These are phyloP conservation scores for Candida sp. DNA, from an alignment of 1,139 yeast species.

Conservation along the genomic window DNA sequence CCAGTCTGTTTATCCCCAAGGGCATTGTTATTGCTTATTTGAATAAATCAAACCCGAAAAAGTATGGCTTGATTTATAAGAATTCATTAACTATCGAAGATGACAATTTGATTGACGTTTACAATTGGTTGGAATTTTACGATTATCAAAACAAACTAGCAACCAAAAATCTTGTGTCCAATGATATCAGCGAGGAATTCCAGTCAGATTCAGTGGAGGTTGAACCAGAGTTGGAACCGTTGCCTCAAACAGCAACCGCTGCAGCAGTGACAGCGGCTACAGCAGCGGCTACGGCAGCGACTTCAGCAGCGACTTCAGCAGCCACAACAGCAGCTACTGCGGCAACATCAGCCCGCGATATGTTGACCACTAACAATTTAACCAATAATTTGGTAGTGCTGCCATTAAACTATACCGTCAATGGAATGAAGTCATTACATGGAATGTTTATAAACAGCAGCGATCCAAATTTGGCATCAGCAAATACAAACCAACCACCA, in stretches of 20 bases:
- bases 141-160: conserved; percentile 28
- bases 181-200: conserved; percentile 17
- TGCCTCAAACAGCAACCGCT: conserved; percentile 5
- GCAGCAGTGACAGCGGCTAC: conserved; percentile 2
- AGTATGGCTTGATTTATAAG: conserved; percentile 29
- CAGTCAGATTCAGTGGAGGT: conserved; percentile 9
- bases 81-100: conserved; percentile 8
- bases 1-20: conserved; percentile 12
- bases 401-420: conserved; percentile 38
- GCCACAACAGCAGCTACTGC: conserved; percentile 8
- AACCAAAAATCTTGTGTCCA: conserved; percentile 13
- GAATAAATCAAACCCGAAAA: conserved; percentile 22
- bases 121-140: conserved; percentile 31
- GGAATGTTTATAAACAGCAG: conserved; percentile 3
- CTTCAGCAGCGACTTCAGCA: conserved; percentile 2
- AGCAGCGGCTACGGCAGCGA: conserved; percentile 2
- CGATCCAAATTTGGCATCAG: background rate
- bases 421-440: conserved; percentile 24
- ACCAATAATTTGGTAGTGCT: conserved; percentile 37
- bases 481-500: conserved; percentile 1
- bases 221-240: background rate
- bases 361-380: conserved; percentile 31
- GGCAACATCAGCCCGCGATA: conserved; percentile 21
- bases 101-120: conserved; percentile 20
- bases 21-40: conserved; percentile 28